A percentile compares a stretch with the other conserved stretches of the same genome.
phyloP scores from a whole-genome alignment of 1,284 basidiomycete species.

The Nidula niveotomentosa region DNA sequence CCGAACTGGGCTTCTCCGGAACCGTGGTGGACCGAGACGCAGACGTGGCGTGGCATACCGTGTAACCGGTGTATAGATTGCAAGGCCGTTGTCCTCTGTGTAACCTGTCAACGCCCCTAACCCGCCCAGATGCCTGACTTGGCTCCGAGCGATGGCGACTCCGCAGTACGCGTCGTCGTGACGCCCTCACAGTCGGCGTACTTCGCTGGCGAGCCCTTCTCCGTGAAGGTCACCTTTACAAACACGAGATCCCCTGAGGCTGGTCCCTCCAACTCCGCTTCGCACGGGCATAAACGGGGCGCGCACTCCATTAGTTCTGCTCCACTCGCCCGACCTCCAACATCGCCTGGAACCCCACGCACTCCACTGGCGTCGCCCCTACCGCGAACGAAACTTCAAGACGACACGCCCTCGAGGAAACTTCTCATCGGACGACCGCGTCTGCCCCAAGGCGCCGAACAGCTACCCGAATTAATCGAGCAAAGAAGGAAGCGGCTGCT shows the following conservation, averaged over 20 bases:
- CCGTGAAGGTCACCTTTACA: conserved; percentile 84
- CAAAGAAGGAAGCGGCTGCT: conserved; percentile 44
- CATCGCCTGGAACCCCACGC: conserved; percentile 68
- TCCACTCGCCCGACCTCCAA: conserved; percentile 72
- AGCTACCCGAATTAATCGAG: conserved; percentile 43
- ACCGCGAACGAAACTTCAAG: conserved; percentile 11
- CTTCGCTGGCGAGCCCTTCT: conserved; percentile 90
- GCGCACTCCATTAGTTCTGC: conserved; percentile 77
- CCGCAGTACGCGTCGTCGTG: conserved; percentile 63
- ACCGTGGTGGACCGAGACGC: neutral
- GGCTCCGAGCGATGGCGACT: conserved; percentile 28
- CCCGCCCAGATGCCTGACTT: neutral
- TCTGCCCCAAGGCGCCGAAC: conserved; percentile 23
- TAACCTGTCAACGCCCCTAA: neutral
- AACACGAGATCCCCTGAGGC: conserved; percentile 68
- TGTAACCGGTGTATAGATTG: neutral
- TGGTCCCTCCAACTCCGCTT: conserved; percentile 24
- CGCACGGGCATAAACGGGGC: conserved; percentile 52
- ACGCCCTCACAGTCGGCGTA: conserved; percentile 85
- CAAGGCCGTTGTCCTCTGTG: neutral
- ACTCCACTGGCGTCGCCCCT: conserved; percentile 29
- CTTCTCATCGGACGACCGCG: conserved; percentile 36
- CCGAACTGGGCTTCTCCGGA: neutral
- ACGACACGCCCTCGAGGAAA: conserved; percentile 27
- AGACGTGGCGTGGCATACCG: neutral